Base-by-base conservation (phyloP, 2,329 filamentous ascomycete genomes). In the Blumeria graminis region DNA sequence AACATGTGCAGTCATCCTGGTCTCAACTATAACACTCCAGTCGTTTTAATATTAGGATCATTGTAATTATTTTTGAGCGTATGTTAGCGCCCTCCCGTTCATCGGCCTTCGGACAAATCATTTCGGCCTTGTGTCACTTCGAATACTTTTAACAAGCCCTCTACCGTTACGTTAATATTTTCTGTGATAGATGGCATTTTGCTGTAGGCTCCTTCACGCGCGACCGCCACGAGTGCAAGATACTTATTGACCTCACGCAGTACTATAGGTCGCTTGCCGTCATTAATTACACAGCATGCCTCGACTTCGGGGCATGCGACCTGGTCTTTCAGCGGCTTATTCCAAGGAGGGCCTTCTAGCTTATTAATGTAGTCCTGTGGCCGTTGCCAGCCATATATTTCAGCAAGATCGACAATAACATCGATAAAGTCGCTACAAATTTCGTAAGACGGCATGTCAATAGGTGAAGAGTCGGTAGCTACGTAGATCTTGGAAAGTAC, bases 371-470 rank as follows among this genome's bases (percentile, higher is more conserved):
- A 77, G 18, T 74, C 71, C 28, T 74, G 71, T 33, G 74, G 74
- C 7, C 79, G 74, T 54, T 73, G 71, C 76, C 81, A 96, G 50
- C 89, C 90, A 66, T 95, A 98, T 41, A 98, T 83, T 66, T 96
- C 90, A 33, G 87, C 92, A 56, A 96, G 84, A 67, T 98, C 92
- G 58, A 96, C 90, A 60, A 98, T 94, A 59, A 96, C 88, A 68
- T 98, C 92, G 63, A 98, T 95, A 67, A 94, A 96, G 67, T 98
- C 92, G 54, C 87, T 94, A 71, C 92, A 98, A 65, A 96, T 94
- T 71, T 96, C 92, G 68, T 98, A 98, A 67, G 86, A 90, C 45
- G 86, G 84, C 76, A 95, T 92, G 65, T 96, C 90, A 35, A 90
- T 86, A 0, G 90, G 90, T 41, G 86, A 84, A 34, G 84, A 92